Evolutionary conservation across 2,329 filamentous ascomycete genomes (phyloP), one percentile per base, ranked within the genome.

Genomic region (Fusarium sp.): DNA sequence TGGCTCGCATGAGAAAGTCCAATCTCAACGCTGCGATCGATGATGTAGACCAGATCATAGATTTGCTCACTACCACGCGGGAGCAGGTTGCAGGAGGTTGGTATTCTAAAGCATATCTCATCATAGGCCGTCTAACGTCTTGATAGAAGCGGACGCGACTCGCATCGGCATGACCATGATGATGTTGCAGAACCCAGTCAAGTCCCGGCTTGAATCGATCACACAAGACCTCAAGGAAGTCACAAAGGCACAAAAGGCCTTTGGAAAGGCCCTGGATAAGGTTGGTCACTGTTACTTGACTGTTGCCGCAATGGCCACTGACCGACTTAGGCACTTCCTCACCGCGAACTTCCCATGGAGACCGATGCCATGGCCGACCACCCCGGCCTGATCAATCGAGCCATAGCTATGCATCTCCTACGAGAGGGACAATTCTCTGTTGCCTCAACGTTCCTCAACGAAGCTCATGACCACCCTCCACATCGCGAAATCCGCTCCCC

Each of bases 381-480:
- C 74, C 89, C 93, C 5, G 86, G 88, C 17, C 87, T 98, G 14
- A 94, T 98, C 80, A 97, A 98, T 83, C 91, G 95, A 65, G 96
- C 96, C 8, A 97, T 99, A 76, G 94, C 94, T 11, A 98, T 98
- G 95, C 96, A 99, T 80, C 89, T 99, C 24, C 88, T 99, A 42
- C 93, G 96, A 44, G 96, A 98, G 84, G 96, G 96, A 57, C 93
- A 98, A 80, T 99, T 99, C 82, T 88, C 88, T 24, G 95, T 98
- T 3, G 96, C 96, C 14, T 91, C 92, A 17, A 94, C 92, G 2
- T 98, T 99, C 77, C 90, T 98, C 57, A 85, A 88, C 16, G 96
- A 98, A 85, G 90, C 85, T 17, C 83, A 85, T 67, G 81, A 85
- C 49, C 80, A 83, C n/a, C 79, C 79, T 44, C 70, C 33, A 42